These are phyloP conservation scores for Biscogniauxia marginata DNA, from an alignment of 2,329 filamentous ascomycete species.

Conservation along the genomic window DNA sequence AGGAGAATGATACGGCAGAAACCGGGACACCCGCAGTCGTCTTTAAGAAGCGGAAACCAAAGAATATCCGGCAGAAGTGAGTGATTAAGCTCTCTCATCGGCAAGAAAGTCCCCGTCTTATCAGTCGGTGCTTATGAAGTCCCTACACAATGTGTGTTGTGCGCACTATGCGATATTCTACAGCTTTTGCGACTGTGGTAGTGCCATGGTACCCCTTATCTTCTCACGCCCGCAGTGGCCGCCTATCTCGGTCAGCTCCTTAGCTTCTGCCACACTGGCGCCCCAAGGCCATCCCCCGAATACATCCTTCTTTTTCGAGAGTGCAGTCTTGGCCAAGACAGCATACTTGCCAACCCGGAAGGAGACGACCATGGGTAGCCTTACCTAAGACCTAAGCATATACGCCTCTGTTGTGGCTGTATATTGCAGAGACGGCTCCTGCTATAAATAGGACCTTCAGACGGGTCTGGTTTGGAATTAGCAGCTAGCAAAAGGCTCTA, in stretches of 20 bases:
- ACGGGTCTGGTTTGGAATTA: neutral
- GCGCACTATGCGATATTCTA: neutral
- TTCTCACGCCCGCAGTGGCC: no score
- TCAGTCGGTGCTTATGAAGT: neutral
- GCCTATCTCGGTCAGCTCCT: no score
- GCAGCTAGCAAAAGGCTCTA: neutral
- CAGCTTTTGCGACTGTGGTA: neutral
- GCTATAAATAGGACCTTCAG: no score
- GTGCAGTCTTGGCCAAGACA: no score
- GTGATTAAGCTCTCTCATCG: neutral
- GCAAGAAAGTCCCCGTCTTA: neutral
- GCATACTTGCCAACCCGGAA: no score
- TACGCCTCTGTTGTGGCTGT: neutral
- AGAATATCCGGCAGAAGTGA: conserved; percentile 61
- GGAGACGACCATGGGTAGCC: no score
- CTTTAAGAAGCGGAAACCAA: conserved; percentile 79
- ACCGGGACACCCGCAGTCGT: conserved; percentile 50
- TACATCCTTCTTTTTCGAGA: no score
- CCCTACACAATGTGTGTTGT: neutral
- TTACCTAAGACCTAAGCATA: no score
- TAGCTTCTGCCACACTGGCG: no score
- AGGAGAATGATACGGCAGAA: conserved; percentile 23
- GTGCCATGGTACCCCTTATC: neutral
- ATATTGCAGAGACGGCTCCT: neutral
- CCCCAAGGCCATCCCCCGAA: no score